Evolutionary conservation across 164 flowering plant genomes (phyloP), one percentile per base, ranked within the genome.

Genomic region (Nymphaea colorata): DNA sequence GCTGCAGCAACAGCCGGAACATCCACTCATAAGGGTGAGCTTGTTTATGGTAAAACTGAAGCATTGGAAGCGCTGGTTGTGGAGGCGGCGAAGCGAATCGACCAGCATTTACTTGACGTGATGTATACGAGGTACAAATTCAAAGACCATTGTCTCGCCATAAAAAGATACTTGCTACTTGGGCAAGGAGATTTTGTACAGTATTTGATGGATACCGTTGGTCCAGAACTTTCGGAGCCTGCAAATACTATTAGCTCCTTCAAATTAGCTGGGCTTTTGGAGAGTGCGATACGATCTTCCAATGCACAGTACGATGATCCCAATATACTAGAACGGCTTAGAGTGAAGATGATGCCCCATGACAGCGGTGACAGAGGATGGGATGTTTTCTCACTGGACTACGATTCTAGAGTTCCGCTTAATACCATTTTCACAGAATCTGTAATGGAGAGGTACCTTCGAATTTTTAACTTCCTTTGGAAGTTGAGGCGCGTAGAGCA

Each of bases 171-270:
- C 77, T 76, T 95, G 70, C 87, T 95, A 66, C 91, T 95, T 57
- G 99, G 99, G 17, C 99, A 92, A 76, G 99, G 99, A 67, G 99
- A 95, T 83, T 95, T 95, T 76, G 97, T 95, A 68, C 99, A 95
- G 79, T 92, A 95, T 73, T 76, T 92, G 44, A 95, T 95, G 99
- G 99, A 95, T 74, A 92, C 84, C 81, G 93, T 92, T 68, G 91
- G 97, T 42, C 88, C 89, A 1, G 93, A 92, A 67, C 98, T 95
- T 59, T 89, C 96, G 16, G 97, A 92, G 82, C 96, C 99, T 55
- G 99, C 99, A 42, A 87, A 92, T 76, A 89, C 89, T 11, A 87
- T 90, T 64, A 92, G 98, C 81, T 82, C 98, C 4, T 95, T 95
- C 69, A 86, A 90, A 78, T 82, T 95, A 59, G 91, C 99, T 43